Evolutionary conservation across 805 yeast genomes (phyloP), one percentile per base, ranked within the genome.

Genomic region (Wickerhamomyces strasburgensis): DNA sequence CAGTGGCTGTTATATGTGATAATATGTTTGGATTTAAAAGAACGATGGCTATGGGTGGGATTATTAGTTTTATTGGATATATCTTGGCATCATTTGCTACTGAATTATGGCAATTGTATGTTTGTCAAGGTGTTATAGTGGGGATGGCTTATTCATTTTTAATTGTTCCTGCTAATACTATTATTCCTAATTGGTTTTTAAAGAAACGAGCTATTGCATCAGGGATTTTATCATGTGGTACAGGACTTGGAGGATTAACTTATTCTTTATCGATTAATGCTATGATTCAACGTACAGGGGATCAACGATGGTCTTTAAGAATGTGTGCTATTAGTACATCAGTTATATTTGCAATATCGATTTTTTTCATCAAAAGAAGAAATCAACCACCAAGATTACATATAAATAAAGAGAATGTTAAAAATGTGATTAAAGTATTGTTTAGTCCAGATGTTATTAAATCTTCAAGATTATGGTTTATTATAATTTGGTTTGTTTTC

Each of bases 151-250:
- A 65, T 25, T 77, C 85, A 0, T 53, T 76, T 13, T 63, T 78
- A 24, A 72, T 75, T 35, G 66, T 78, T 3, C 82, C 90, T 1
- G 77, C 75, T 5, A 60, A 77, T 16, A 68, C 77, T 3, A 58
- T 81, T 11, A 49, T 83, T 18, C 87, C 88, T 0, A 84, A 78
- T 38, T 83, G 84, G 82, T 84, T 84, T 54, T 57, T 73, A 30
- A 78, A 73, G 46, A 78, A 63, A 40, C 65, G 89, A 47, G 79
- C 79, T 3, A 55, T 70, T 13, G 75, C 78, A 1, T 58, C 67
- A 44, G 79, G 80, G 8, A 49, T 68, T 15, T 64, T 69, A 2
- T 51, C 68, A 14, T 48, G 69, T 14, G 80, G 80, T 6, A 72
- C 77, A 1, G 80, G 80, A 32, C 50, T 72, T 3, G 75, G 79